phyloP scores from a whole-genome alignment of 768 basidiomycete genomes.

The Neoboletus magnificus region DNA sequence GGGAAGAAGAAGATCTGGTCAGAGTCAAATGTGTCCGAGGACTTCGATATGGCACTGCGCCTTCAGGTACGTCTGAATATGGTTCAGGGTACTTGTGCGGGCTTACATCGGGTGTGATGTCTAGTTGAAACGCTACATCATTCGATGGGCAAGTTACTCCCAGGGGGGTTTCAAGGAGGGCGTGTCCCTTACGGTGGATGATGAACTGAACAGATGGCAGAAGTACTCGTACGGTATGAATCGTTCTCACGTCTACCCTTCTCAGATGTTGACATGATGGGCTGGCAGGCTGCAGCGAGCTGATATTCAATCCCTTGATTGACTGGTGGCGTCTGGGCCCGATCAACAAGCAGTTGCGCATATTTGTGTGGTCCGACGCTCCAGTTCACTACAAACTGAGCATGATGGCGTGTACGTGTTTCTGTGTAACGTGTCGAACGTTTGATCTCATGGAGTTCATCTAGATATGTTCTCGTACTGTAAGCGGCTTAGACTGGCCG shows the following conservation, averaged over 20 bases:
- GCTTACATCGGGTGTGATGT: not conserved
- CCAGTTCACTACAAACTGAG: conserved; percentile 80
- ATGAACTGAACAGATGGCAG: conserved; percentile 94
- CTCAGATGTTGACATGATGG: conserved; percentile 30
- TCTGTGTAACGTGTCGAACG: not conserved
- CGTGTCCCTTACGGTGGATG: conserved; percentile 87
- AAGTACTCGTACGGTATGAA: conserved; percentile 71
- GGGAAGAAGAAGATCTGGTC: conserved; percentile 74
- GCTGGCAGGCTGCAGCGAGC: conserved; percentile 36
- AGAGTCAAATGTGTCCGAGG: conserved; percentile 63
- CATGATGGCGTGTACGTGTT: conserved; percentile 48
- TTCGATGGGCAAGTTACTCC: conserved; percentile 79
- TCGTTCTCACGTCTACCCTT: conserved; percentile 35
- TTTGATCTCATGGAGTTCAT: conserved; percentile 1
- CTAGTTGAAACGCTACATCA: conserved; percentile 22
- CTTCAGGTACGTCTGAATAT: conserved; percentile 38
- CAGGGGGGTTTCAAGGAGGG: conserved; percentile 90
- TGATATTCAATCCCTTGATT: conserved; percentile 83
- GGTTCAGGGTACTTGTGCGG: not conserved
- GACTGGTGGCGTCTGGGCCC: conserved; percentile 78
- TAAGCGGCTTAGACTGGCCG: conserved; percentile 25
- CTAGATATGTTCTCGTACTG: conserved; percentile 53
- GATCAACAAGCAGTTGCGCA: conserved; percentile 75
- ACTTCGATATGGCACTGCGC: conserved; percentile 64
- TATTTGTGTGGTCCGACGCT: conserved; percentile 74